Evolutionary conservation across 2,329 filamentous ascomycete species (phyloP).

Genomic region (Ceratocystis eucalypticola): DNA sequence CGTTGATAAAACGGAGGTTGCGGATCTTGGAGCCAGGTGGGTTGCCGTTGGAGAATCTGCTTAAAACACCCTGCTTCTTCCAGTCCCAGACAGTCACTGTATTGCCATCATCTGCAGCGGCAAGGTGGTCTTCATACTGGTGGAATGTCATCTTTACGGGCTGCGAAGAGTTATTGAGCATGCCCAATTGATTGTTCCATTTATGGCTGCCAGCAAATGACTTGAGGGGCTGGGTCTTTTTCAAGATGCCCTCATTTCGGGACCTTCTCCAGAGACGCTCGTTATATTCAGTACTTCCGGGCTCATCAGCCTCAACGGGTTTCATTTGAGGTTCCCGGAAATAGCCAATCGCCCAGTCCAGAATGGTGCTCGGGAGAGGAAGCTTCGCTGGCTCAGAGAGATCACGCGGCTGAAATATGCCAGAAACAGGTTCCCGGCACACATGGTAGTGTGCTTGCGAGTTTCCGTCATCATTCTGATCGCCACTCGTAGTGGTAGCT

Average conservation of each 20-base stretch:
- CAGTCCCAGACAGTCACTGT: conserved; percentile 90
- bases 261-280: conserved; percentile 83
- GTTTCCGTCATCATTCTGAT: conserved; percentile 57
- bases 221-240: conserved; percentile 87
- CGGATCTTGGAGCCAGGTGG: conserved; percentile 83
- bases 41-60: conserved; percentile 87
- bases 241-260: conserved; percentile 82
- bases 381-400: conserved; percentile 46
- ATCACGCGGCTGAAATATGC: conserved; percentile 54
- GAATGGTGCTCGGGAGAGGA: conserved; percentile 68
- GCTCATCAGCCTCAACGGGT: conserved; percentile 86
- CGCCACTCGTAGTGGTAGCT: conserved; percentile 42
- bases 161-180: conserved; percentile 80
- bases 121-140: conserved; percentile 92
- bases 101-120: conserved; percentile 85
- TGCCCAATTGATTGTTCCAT: conserved; percentile 72
- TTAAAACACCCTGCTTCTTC: conserved; percentile 60
- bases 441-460: conserved; percentile 59
- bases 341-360: conserved; percentile 95
- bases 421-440: conserved; percentile 66
- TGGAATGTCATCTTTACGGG: conserved; percentile 91
- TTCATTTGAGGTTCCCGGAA: conserved; percentile 99
- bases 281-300: conserved; percentile 92
- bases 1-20: conserved; percentile 93
- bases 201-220: conserved; percentile 69